A percentile compares a stretch with the other conserved stretches of the same genome.
Conservation (phyloP, 2,329 filamentous ascomycete genomes). For the Alternaria atra region DNA sequence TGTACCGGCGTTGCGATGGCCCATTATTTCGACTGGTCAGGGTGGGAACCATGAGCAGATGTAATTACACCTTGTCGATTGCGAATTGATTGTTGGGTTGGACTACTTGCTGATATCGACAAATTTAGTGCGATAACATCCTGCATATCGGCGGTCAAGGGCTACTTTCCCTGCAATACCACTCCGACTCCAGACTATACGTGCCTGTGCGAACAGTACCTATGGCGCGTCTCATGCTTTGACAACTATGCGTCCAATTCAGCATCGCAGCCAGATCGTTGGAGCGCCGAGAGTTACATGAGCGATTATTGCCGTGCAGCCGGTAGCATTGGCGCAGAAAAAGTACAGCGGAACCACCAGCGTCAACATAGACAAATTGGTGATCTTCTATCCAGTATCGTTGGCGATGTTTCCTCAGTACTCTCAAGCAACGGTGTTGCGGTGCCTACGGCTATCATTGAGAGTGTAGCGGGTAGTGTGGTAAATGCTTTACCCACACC, state of each 20-base stretch:
- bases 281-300: not conserved
- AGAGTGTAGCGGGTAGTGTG: conserved; percentile 7
- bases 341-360: conserved; percentile 10
- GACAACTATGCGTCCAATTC: conserved; percentile 18
- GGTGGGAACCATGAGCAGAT: conserved; percentile 5
- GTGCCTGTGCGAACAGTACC: conserved; percentile 24
- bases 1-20: conserved; percentile 11
- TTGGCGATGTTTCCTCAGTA: conserved; percentile 17
- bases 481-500: conserved; percentile 4
- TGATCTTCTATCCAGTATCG: conserved; percentile 18
- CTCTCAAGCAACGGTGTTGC: conserved; percentile 13
- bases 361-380: conserved; percentile 19
- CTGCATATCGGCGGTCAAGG: conserved; percentile 12
- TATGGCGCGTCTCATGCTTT: conserved; percentile 23
- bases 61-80: conserved; percentile 2
- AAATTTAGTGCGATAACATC: conserved; percentile 12
- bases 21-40: not conserved
- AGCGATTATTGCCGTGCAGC: conserved; percentile 15
- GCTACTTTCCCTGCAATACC: conserved; percentile 15
- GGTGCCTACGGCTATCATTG: conserved; percentile 9
- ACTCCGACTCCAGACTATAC: conserved; percentile 3
- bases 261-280: conserved; percentile 4
- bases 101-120: not conserved
- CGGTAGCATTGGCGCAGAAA: conserved; percentile 10
- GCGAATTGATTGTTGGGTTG: not conserved